phyloP scores from a whole-genome alignment of 257 asterid genomes.

The Anisodus acutangulus region DNA sequence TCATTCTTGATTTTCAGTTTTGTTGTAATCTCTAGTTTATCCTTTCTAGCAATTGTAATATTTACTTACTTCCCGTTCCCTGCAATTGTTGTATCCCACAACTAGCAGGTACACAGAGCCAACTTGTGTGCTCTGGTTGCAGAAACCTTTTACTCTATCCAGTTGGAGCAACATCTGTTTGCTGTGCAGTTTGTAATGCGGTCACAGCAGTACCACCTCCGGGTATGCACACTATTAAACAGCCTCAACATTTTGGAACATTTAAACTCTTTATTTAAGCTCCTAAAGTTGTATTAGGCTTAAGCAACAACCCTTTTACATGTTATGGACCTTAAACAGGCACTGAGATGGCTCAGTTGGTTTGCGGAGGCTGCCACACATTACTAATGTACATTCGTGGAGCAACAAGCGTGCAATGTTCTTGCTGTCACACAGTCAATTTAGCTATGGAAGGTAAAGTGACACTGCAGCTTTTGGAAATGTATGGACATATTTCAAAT shows the following conservation, averaged over 20 bases:
- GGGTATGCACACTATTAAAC: conserved; percentile 36
- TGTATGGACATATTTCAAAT: conserved; percentile 5
- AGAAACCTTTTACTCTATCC: conserved; percentile 59
- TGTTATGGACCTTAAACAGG: conserved; percentile 38
- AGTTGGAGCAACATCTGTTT: conserved; percentile 62
- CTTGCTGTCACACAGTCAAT: conserved; percentile 65
- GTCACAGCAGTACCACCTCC: conserved; percentile 64
- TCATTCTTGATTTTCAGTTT: too few species aligned
- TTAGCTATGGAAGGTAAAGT: conserved; percentile 57
- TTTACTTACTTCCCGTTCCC: too few species aligned
- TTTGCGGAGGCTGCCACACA: conserved; percentile 66
- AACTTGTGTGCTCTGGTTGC: conserved; percentile 65
- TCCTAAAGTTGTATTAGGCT: conserved; percentile 13
- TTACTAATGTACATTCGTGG: conserved; percentile 63
- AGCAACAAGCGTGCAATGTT: conserved; percentile 63
- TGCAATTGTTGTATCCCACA: too few species aligned
- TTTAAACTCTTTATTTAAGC: neutral
- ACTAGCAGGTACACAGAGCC: conserved; percentile 55
- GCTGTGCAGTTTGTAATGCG: conserved; percentile 63
- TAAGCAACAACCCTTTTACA: neutral
- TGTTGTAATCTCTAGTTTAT: too few species aligned
- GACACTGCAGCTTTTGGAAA: neutral
- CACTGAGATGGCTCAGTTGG: conserved; percentile 65
- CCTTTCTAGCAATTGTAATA: too few species aligned
- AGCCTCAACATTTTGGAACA: neutral